phyloP scores from a whole-genome alignment of 2,329 filamentous ascomycete species.

The Nakataea oryzae region DNA sequence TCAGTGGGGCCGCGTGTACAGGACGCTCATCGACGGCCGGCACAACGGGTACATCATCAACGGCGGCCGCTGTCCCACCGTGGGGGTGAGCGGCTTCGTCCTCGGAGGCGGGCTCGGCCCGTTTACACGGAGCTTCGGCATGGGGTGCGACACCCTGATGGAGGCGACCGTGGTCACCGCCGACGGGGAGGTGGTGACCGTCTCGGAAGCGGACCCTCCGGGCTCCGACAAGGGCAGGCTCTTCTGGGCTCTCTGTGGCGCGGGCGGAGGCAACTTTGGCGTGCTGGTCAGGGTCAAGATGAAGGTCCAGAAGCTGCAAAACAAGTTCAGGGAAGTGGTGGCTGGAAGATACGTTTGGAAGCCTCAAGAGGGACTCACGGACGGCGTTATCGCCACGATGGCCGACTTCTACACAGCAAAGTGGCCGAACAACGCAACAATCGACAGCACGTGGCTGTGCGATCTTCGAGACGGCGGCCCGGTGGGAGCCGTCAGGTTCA shows the following conservation, averaged over 20 bases:
- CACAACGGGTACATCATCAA: background rate
- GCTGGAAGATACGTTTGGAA: background rate
- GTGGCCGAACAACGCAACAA: background rate
- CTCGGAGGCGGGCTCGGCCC: background rate
- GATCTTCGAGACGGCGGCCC: background rate
- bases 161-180: background rate
- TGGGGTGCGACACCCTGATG: background rate
- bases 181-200: background rate
- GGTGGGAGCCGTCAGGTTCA: background rate
- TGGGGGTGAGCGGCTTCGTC: background rate
- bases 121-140: background rate
- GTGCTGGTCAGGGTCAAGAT: background rate
- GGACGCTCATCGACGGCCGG: background rate
- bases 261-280: background rate
- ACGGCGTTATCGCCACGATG: background rate
- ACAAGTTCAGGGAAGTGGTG: background rate
- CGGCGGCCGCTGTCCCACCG: background rate
- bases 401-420: background rate
- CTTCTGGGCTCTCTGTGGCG: background rate
- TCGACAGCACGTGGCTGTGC: background rate
- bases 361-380: too few species aligned
- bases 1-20: background rate
- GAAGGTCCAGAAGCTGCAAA: background rate
- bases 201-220: background rate
- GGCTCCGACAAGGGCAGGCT: background rate